phyloP scores from a whole-genome alignment of 176 grass and related monocot genomes.

The Oryza australiensis region DNA sequence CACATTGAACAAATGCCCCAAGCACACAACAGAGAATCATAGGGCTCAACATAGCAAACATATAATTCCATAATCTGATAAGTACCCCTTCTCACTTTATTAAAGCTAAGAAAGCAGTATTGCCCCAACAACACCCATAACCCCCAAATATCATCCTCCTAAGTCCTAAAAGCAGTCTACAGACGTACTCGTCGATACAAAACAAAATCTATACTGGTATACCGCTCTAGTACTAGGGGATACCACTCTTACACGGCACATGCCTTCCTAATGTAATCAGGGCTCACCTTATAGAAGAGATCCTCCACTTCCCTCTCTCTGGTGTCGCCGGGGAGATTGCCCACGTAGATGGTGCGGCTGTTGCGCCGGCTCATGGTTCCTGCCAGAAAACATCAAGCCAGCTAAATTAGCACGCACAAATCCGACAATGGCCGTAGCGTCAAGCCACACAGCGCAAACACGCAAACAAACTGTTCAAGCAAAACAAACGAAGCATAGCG shows the following conservation, averaged over 20 bases:
- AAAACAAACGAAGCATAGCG: background rate
- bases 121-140: background rate
- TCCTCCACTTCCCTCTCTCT: constrained; percentile 82
- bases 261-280: background rate
- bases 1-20: background rate
- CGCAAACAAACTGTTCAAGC: background rate
- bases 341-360: constrained; percentile 79
- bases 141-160: background rate
- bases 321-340: constrained; percentile 84
- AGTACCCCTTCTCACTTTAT: too few relatives aligned
- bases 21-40: background rate
- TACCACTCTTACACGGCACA: background rate
- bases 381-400: constrained; percentile 11
- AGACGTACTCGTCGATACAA: background rate
- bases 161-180: too few relatives aligned
- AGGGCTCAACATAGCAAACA: background rate
- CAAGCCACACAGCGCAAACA: background rate
- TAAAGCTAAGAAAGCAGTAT: background rate
- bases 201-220: background rate
- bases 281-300: constrained; percentile 81
- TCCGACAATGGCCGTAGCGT: background rate
- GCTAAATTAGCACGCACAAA: background rate
- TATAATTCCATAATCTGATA: too few relatives aligned
- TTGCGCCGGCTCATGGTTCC: constrained; percentile 69
- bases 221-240: background rate